A percentile compares a stretch with the other conserved stretches of the same genome.
phyloP scores from a whole-genome alignment of 2,329 filamentous ascomycete genomes.

The Colletotrichum viniferum region DNA sequence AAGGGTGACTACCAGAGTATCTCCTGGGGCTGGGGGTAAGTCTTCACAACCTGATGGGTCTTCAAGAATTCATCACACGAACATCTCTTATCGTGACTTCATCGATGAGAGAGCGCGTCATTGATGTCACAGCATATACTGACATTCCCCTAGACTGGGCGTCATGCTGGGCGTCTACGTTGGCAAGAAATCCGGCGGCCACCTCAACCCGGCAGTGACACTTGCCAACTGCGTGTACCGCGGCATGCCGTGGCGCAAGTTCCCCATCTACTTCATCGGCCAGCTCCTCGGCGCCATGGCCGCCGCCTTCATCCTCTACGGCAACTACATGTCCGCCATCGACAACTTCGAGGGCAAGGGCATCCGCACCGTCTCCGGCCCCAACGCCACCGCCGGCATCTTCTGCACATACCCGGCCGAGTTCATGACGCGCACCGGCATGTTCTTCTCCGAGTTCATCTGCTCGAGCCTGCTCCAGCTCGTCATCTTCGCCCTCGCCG shows the following conservation, averaged over 20 bases:
- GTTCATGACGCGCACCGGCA: slow-evolving; percentile 68
- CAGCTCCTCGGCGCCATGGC: slow-evolving; percentile 72
- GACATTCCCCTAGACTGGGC: slow-evolving; percentile 50
- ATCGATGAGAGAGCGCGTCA: neutral
- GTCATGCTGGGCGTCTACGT: slow-evolving; percentile 74
- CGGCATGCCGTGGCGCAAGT: slow-evolving; percentile 70
- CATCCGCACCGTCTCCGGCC: slow-evolving; percentile 64
- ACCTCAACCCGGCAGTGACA: slow-evolving; percentile 75
- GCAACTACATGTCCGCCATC: slow-evolving; percentile 69
- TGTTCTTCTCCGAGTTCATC: slow-evolving; percentile 76
- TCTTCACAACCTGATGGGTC: neutral
- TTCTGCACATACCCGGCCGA: slow-evolving; percentile 75
- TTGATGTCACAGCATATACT: neutral
- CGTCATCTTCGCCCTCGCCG: slow-evolving; percentile 72
- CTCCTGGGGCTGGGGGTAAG: slow-evolving; percentile 55
- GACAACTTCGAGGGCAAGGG: slow-evolving; percentile 66
- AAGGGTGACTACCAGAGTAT: slow-evolving; percentile 57
- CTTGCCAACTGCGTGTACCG: slow-evolving; percentile 72
- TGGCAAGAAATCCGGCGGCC: slow-evolving; percentile 68
- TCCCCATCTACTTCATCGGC: slow-evolving; percentile 70
- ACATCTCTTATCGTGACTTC: neutral
- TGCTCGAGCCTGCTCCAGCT: slow-evolving; percentile 73
- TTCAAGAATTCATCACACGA: neutral
- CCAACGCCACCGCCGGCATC: slow-evolving; percentile 69
- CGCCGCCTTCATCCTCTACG: slow-evolving; percentile 62